phyloP scores from a whole-genome alignment of 345 rosid genomes.

The Pelargonium nanum region DNA sequence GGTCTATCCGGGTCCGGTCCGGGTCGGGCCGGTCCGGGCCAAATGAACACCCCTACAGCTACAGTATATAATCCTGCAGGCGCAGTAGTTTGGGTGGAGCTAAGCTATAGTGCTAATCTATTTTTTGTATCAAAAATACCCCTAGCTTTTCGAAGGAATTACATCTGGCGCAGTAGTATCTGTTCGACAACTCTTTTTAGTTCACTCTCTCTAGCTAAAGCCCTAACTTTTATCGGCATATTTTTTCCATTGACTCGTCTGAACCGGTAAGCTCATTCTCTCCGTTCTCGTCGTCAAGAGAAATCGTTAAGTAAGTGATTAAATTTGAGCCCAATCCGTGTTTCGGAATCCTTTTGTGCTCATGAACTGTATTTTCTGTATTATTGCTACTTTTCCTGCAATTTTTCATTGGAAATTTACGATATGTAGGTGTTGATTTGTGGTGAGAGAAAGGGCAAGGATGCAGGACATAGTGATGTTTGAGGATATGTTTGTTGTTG shows the following conservation, averaged over 20 bases:
- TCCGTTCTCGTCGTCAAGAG: background rate
- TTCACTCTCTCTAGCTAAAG: background rate
- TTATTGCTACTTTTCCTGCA: too few relatives aligned
- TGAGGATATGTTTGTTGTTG: constrained; percentile 66
- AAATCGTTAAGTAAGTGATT: background rate
- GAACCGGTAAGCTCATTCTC: background rate
- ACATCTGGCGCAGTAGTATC: background rate
- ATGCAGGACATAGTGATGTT: constrained; percentile 6
- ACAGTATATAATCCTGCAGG: too few relatives aligned
- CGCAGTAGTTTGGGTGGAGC: too few relatives aligned
- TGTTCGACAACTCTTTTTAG: too few relatives aligned
- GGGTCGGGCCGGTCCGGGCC: too few relatives aligned
- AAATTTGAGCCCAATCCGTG: too few relatives aligned
- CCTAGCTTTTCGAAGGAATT: background rate
- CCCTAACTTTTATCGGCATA: background rate
- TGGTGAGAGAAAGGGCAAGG: background rate
- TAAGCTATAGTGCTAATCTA: too few relatives aligned
- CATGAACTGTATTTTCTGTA: too few relatives aligned
- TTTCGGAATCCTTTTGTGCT: too few relatives aligned
- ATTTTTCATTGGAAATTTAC: background rate
- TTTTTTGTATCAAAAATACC: background rate
- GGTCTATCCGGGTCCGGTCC: too few relatives aligned
- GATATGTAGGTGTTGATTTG: background rate
- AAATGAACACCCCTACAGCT: too few relatives aligned
- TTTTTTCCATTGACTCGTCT: background rate